These are phyloP conservation scores for Retiboletus flavoniger DNA, from an alignment of 1,284 basidiomycete genomes.

Conservation along the genomic window DNA sequence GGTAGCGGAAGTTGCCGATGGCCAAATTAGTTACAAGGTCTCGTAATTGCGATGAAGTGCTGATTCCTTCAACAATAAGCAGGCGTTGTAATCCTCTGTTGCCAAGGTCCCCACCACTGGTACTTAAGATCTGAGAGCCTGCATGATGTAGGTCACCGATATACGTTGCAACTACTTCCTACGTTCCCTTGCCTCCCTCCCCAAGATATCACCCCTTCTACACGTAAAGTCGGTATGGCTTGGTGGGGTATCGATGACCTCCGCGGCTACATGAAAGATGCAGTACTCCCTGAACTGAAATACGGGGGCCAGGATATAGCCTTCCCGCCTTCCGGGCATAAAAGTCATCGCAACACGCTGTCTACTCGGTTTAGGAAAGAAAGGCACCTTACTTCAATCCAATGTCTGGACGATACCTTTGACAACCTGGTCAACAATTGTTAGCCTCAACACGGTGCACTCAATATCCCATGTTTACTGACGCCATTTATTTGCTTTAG, in stretches of 20 bases:
- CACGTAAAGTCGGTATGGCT: slow-evolving; percentile 20
- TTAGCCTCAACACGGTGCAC: slow-evolving; percentile 11
- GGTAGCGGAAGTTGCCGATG: slow-evolving; percentile 24
- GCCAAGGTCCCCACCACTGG: slow-evolving; percentile 17
- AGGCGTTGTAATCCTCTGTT: slow-evolving; percentile 22
- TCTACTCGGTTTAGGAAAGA: slow-evolving; percentile 36
- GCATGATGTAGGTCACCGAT: slow-evolving; percentile 2
- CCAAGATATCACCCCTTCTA: background rate
- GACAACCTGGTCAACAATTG: slow-evolving; percentile 31
- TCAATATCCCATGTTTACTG: slow-evolving; percentile 4
- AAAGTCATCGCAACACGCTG: slow-evolving; percentile 40
- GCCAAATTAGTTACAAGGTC: slow-evolving; percentile 7
- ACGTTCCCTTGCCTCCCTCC: background rate
- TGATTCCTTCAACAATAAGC: slow-evolving; percentile 20
- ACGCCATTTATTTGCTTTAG: slow-evolving; percentile 11
- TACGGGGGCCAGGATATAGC: slow-evolving; percentile 29
- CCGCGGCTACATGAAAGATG: slow-evolving; percentile 37
- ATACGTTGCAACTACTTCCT: background rate
- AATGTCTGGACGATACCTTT: slow-evolving; percentile 27
- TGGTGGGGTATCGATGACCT: slow-evolving; percentile 40
- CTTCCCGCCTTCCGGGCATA: slow-evolving; percentile 35
- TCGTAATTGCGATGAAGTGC: background rate
- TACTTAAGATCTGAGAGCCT: slow-evolving; percentile 22
- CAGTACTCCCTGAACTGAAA: slow-evolving; percentile 40
- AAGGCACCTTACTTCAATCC: slow-evolving; percentile 35